Base-by-base conservation (phyloP, 495 filamentous ascomycete species). In the Chaetomidium leptoderma region DNA sequence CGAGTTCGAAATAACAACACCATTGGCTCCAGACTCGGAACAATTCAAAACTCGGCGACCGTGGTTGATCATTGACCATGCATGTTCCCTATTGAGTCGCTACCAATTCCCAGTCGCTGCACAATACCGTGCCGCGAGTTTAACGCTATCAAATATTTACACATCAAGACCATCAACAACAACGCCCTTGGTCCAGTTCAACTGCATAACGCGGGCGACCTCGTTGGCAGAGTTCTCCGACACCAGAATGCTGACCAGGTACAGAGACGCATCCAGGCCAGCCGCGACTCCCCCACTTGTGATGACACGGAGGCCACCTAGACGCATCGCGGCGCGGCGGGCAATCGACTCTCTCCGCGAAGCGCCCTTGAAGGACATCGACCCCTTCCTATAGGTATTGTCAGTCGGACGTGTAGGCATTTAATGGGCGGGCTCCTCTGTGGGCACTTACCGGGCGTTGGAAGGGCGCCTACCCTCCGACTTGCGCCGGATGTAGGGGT, bases 201-300 rank as follows among this genome's bases (percentile, higher is more conserved):
- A 81, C 75, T 90, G 86, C 77, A 89, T 80, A 43, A 82, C 32
- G 46, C 82, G 75, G 29, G 86, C 83, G 42, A 87, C 84, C 74
- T 89, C 84, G 26, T 82, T 76, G 24, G 87, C 86, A 42, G 79
- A 73, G 21, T 88, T 86, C 59, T 85, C 76, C 13, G 77, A 80
- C 21, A 89, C 84, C 68, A 92, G 73, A 52, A 84, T 83, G 71
- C 82, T 85, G 47, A 92, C 86, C 62, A 95, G 73, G 74, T 91
- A 90, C 71, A 91, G 72, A 56, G 82, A 74, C 19, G 88, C 90
- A 76, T 95, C 90, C 30, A 92, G 71, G 58, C 90, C 90, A 67
- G 84, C 83, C 59, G 84, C 85, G 51, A 90, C 76, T 47, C 89
- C 90, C 53, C 89, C 88, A 67, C 78, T 79, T 33, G 89, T 92